These are phyloP conservation scores for Oryza coarctata DNA, from an alignment of 176 grass and related monocot species.

Conservation along the genomic window DNA sequence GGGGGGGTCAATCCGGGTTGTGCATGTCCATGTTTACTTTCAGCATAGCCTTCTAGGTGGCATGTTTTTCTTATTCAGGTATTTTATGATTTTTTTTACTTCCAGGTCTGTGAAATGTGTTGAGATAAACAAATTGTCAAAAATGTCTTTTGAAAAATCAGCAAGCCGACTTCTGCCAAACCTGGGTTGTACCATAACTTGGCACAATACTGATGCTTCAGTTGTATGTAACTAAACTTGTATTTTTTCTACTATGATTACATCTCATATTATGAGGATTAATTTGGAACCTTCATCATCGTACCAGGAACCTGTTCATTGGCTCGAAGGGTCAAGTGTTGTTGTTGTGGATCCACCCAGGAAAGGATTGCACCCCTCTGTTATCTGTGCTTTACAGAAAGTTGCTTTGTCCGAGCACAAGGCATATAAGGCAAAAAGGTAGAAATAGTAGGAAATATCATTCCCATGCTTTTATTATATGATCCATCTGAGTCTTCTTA, in stretches of 20 bases:
- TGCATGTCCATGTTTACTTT: not conserved
- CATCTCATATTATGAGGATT: constrained; percentile 24
- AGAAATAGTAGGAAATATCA: constrained; percentile 10
- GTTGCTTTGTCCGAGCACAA: constrained; percentile 66
- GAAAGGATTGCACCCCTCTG: constrained; percentile 86
- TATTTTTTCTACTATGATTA: constrained; percentile 29
- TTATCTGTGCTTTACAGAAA: constrained; percentile 73
- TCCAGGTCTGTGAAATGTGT: constrained; percentile 95
- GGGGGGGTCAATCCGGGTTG: not conserved
- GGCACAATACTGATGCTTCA: constrained; percentile 96
- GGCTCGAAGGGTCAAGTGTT: constrained; percentile 78
- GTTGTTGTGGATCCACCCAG: constrained; percentile 96
- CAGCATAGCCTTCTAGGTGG: constrained; percentile 8
- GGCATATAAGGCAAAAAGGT: constrained; percentile 66
- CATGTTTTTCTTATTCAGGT: constrained; percentile 12
- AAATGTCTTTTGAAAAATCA: constrained; percentile 88
- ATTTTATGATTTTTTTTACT: constrained; percentile 29
- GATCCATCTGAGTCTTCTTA: not conserved
- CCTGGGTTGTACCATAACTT: constrained; percentile 74
- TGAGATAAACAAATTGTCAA: constrained; percentile 94
- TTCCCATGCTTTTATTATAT: constrained; percentile 17
- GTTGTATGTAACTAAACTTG: constrained; percentile 56
- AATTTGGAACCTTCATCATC: constrained; percentile 44
- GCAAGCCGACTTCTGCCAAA: constrained; percentile 73
- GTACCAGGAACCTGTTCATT: constrained; percentile 79